Evolutionary conservation across 495 filamentous ascomycete genomes (phyloP).

Genomic region (Cryomyces minteri): DNA sequence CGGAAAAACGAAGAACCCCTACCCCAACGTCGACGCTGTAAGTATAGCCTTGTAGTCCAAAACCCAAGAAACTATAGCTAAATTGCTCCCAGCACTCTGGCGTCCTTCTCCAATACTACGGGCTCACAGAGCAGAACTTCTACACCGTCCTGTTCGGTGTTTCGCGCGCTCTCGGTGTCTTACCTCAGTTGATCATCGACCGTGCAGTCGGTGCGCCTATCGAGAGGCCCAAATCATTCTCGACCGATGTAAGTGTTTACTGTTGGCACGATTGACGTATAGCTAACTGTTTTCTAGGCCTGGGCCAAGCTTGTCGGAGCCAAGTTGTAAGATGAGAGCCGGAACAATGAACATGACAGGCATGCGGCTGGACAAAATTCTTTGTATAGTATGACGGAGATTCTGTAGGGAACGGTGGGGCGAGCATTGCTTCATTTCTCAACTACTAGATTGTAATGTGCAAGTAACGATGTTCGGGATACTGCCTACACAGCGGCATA

Average conservation of each 20-base stretch:
- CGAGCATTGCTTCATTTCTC: too few relatives aligned
- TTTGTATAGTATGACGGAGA: too few relatives aligned
- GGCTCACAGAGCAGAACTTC: conserved; percentile 95
- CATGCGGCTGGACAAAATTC: too few relatives aligned
- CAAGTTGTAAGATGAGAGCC: conserved; percentile 47
- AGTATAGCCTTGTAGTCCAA: not conserved
- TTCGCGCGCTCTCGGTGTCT: conserved; percentile 89
- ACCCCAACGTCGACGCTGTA: conserved; percentile 42
- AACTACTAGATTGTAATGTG: too few relatives aligned
- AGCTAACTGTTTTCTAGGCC: too few relatives aligned
- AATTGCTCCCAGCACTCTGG: conserved; percentile 54
- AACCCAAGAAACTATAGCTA: conserved; percentile 24
- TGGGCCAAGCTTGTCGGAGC: conserved; percentile 74
- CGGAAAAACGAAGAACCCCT: conserved; percentile 96
- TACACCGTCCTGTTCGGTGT: conserved; percentile 99
- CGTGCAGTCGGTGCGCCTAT: conserved; percentile 81
- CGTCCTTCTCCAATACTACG: conserved; percentile 98
- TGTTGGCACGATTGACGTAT: too few relatives aligned
- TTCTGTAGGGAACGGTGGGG: too few relatives aligned
- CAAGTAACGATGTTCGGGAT: too few relatives aligned
- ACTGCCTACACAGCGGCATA: too few relatives aligned
- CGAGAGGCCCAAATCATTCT: conserved; percentile 90
- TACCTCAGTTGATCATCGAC: conserved; percentile 98
- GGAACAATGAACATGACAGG: too few relatives aligned
- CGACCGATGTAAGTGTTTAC: conserved; percentile 60